Conservation (phyloP, 805 yeast species). For the Metschnikowia chrysomelidarum region DNA sequence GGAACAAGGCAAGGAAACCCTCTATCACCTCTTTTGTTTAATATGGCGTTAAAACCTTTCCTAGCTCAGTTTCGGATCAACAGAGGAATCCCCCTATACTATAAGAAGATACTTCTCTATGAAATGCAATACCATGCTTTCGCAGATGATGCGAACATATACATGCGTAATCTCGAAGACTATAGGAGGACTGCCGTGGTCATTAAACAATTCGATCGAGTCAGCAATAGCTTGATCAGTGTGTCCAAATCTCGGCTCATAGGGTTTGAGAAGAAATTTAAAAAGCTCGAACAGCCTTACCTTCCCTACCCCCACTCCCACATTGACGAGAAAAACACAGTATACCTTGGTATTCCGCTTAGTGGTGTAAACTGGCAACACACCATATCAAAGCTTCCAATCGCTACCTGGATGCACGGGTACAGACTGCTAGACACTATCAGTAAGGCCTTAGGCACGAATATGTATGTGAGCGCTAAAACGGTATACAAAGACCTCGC, state of each 20-base stretch:
- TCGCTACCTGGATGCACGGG: not conserved
- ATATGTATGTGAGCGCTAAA: not conserved
- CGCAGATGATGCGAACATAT: constrained; percentile 1
- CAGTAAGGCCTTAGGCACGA: not conserved
- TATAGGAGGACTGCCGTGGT: not conserved
- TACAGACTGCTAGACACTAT: not conserved
- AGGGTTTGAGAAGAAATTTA: no score
- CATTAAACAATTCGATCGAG: not conserved
- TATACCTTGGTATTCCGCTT: no score
- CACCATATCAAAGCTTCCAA: not conserved
- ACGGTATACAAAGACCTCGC: not conserved
- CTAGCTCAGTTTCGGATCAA: no score
- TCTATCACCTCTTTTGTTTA: not conserved
- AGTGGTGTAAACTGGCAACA: no score
- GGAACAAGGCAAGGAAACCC: constrained; percentile 1
- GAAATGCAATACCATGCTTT: constrained; percentile 1
- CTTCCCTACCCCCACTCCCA: no score
- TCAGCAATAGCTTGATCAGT: not conserved
- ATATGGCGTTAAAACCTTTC: not conserved
- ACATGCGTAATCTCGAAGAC: not conserved
- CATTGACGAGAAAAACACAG: no score
- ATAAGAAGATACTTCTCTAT: no score
- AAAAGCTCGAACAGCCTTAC: no score
- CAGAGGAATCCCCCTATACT: no score
- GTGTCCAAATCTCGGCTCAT: not conserved